phyloP scores from a whole-genome alignment of 495 filamentous ascomycete genomes.

The Aspergillus steynii region DNA sequence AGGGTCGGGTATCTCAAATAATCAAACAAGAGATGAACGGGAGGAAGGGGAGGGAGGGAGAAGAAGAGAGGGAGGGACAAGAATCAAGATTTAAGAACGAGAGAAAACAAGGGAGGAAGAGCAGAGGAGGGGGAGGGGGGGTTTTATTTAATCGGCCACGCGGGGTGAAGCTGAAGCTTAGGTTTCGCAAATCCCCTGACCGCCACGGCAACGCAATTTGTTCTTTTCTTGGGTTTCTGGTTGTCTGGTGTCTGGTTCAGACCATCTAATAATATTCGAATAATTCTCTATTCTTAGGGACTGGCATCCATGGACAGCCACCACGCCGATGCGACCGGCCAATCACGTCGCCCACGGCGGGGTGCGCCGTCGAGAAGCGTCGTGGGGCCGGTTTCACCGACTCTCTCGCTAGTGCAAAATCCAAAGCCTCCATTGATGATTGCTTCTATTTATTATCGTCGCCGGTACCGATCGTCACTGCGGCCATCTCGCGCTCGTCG shows the following conservation, averaged over 20 bases:
- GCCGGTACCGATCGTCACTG: conserved; percentile 34
- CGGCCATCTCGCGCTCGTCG: conserved; percentile 21
- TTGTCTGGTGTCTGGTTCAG: not conserved
- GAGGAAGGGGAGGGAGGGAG: conserved; percentile 9
- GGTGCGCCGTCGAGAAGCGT: conserved; percentile 1
- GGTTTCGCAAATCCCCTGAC: not conserved
- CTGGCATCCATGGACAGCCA: conserved; percentile 1
- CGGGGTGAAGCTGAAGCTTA: conserved; percentile 13
- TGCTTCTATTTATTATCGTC: conserved; percentile 12
- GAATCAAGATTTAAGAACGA: conserved; percentile 2
- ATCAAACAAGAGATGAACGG: conserved; percentile 11
- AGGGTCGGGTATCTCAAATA: not conserved
- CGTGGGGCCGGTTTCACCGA: conserved; percentile 21
- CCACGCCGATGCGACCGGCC: not conserved
- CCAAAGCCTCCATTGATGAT: not conserved
- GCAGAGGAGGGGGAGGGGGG: conserved; percentile 1
- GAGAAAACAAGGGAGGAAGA: conserved; percentile 5
- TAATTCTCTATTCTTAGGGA: conserved; percentile 3
- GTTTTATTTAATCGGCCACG: not conserved
- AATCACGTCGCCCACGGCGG: conserved; percentile 6
- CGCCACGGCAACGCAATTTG: not conserved
- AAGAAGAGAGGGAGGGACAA: conserved; percentile 1
- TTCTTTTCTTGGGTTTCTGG: not conserved
- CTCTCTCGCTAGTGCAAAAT: not conserved
- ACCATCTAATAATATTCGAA: not conserved